These are phyloP conservation scores for Epichloe glyceriae DNA, from an alignment of 2,329 filamentous ascomycete genomes.

Conservation along the genomic window DNA sequence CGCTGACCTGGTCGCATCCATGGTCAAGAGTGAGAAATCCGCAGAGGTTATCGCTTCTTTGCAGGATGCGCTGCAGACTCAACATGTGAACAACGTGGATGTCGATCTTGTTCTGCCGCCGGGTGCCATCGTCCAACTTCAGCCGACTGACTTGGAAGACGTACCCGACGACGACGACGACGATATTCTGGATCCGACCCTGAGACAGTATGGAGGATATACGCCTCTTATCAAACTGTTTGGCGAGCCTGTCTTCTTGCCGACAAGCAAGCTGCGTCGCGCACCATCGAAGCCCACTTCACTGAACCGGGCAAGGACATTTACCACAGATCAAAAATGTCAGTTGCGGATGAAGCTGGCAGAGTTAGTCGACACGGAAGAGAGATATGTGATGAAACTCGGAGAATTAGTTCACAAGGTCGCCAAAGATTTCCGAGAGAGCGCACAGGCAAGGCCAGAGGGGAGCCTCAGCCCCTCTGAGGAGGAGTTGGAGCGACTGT, in stretches of 20 bases:
- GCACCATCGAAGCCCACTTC: constrained; percentile 79
- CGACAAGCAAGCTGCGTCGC: constrained; percentile 70
- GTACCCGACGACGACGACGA: constrained; percentile 50
- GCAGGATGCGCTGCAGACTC: constrained; percentile 63
- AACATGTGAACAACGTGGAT: constrained; percentile 74
- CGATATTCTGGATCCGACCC: constrained; percentile 48
- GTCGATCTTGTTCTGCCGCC: constrained; percentile 75
- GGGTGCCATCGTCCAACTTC: constrained; percentile 56
- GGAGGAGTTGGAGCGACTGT: constrained; percentile 61
- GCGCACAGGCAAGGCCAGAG: constrained; percentile 43
- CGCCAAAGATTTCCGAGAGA: constrained; percentile 65
- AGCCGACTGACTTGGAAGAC: constrained; percentile 45
- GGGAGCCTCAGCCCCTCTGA: constrained; percentile 59
- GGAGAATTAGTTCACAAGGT: constrained; percentile 71
- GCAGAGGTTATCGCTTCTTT: constrained; percentile 60
- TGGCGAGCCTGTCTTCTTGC: constrained; percentile 74
- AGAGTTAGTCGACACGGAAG: constrained; percentile 86
- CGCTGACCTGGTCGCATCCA: constrained; percentile 73
- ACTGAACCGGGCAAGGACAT: constrained; percentile 63
- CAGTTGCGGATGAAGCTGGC: constrained; percentile 77
- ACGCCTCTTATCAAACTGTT: constrained; percentile 64
- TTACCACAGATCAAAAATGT: constrained; percentile 70
- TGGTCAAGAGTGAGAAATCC: constrained; percentile 70
- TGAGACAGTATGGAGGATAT: constrained; percentile 65
- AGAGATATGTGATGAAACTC: constrained; percentile 82